Percentiles rank a stretch among this genome's conserved stretches.
Evolutionary conservation across 495 filamentous ascomycete species (phyloP).

Genomic region (Lineolata rhizophorae): DNA sequence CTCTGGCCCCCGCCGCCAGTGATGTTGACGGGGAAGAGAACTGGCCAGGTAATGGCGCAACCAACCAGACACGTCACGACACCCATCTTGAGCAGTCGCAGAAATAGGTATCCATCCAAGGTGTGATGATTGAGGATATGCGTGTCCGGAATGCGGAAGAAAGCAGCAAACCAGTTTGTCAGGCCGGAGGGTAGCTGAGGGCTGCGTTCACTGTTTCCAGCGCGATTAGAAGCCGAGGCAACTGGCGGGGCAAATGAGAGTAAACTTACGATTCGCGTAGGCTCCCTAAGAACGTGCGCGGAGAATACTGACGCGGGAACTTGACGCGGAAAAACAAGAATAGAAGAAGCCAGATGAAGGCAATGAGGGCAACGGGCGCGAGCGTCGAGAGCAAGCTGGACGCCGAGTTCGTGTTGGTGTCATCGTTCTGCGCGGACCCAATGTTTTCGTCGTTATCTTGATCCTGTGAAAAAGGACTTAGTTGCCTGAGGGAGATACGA

Average conservation of each 20-base stretch:
- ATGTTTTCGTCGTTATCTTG: background rate
- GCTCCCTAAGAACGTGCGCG: background rate
- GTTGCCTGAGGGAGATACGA: too few relatives aligned
- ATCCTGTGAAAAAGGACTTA: too few relatives aligned
- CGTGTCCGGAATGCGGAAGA: constrained; percentile 60
- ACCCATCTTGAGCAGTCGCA: constrained; percentile 20
- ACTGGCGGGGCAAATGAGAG: background rate
- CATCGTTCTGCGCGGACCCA: background rate
- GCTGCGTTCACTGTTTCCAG: background rate
- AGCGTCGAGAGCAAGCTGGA: constrained; percentile 1
- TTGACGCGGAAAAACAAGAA: background rate
- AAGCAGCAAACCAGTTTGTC: constrained; percentile 53
- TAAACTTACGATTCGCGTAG: background rate
- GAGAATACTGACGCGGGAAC: background rate
- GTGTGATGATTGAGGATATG: constrained; percentile 77
- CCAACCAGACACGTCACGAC: constrained; percentile 20
- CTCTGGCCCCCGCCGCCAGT: constrained; percentile 27
- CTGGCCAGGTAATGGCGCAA: constrained; percentile 21
- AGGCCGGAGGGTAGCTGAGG: constrained; percentile 21
- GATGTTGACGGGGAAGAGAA: constrained; percentile 23
- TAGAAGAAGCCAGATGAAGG: background rate
- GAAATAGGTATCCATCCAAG: constrained; percentile 38
- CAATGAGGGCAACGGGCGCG: background rate
- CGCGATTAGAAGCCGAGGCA: too few relatives aligned
- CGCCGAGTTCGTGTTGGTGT: background rate